phyloP scores from a whole-genome alignment of 345 rosid genomes.

The Odontarrhena argentea region DNA sequence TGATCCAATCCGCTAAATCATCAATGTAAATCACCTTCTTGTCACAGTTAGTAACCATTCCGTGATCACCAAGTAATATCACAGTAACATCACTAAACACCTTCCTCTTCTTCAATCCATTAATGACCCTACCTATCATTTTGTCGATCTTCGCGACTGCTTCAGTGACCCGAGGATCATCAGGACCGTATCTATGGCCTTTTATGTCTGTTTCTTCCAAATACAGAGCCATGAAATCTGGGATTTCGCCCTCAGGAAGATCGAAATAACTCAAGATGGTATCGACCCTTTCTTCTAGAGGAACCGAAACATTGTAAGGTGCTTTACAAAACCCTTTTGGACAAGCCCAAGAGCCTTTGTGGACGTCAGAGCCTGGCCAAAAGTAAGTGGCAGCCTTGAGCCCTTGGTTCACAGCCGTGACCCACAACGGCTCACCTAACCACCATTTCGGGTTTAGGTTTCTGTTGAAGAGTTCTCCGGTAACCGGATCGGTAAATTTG shows the following conservation, averaged over 20 bases:
- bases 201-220: slow-evolving; percentile 87
- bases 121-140: slow-evolving; percentile 74
- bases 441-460: slow-evolving; percentile 89
- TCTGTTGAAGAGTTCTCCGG: slow-evolving; percentile 61
- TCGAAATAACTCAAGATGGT: slow-evolving; percentile 71
- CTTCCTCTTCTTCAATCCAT: slow-evolving; percentile 76
- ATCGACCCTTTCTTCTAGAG: slow-evolving; percentile 79
- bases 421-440: slow-evolving; percentile 94
- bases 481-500: slow-evolving; percentile 59
- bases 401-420: slow-evolving; percentile 75
- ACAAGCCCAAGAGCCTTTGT: slow-evolving; percentile 80
- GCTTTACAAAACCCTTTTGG: slow-evolving; percentile 55
- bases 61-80: slow-evolving; percentile 88
- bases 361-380: slow-evolving; percentile 97
- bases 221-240: slow-evolving; percentile 71
- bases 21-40: slow-evolving; percentile 63
- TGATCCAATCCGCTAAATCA: slow-evolving; percentile 70
- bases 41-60: slow-evolving; percentile 91
- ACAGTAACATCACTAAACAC: slow-evolving; percentile 71
- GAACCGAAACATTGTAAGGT: slow-evolving; percentile 63
- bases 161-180: slow-evolving; percentile 70
- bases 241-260: slow-evolving; percentile 61
- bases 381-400: slow-evolving; percentile 73
- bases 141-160: slow-evolving; percentile 64
- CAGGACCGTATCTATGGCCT: slow-evolving; percentile 85